These are phyloP conservation scores for Colletotrichum musicola DNA, from an alignment of 2,329 filamentous ascomycete species.

Conservation along the genomic window DNA sequence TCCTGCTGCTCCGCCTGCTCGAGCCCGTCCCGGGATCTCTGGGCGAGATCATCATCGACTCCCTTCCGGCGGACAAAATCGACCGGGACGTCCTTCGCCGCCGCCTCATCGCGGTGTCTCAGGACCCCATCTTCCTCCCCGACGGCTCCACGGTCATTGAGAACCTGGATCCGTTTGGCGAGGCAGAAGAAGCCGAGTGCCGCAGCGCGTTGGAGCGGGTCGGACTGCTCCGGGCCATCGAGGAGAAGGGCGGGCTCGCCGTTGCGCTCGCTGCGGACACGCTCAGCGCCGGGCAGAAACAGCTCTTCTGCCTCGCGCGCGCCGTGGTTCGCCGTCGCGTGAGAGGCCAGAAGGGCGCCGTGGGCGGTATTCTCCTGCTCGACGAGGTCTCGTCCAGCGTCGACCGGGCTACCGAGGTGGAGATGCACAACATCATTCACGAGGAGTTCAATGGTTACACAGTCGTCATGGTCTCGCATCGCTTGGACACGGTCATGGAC, in stretches of 20 bases:
- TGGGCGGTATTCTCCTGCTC: conserved; percentile 47
- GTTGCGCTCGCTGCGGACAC: conserved; percentile 59
- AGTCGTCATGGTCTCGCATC: conserved; percentile 57
- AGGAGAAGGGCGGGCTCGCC: conserved; percentile 50
- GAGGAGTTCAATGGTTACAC: conserved; percentile 56
- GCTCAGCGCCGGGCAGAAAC: conserved; percentile 71
- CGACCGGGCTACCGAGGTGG: conserved; percentile 48
- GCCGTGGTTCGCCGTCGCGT: conserved; percentile 64
- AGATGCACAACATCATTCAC: conserved; percentile 47
- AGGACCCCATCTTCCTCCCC: conserved; percentile 66
- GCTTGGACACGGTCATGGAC: conserved; percentile 59
- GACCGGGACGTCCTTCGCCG: conserved; percentile 58
- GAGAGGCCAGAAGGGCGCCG: conserved; percentile 1
- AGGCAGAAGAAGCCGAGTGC: conserved; percentile 50
- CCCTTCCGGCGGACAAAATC: conserved; percentile 50
- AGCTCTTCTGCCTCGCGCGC: conserved; percentile 73
- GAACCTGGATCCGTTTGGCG: conserved; percentile 58
- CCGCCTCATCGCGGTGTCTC: conserved; percentile 64
- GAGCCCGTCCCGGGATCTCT: conserved; percentile 49
- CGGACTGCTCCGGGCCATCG: conserved; percentile 48
- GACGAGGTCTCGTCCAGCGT: conserved; percentile 52
- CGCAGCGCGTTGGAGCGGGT: conserved; percentile 51
- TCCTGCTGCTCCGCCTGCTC: conserved; percentile 56
- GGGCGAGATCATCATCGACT: conserved; percentile 58
- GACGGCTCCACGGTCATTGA: conserved; percentile 54